These are phyloP conservation scores for Xylaria longipes DNA, from an alignment of 495 filamentous ascomycete genomes.

Conservation along the genomic window DNA sequence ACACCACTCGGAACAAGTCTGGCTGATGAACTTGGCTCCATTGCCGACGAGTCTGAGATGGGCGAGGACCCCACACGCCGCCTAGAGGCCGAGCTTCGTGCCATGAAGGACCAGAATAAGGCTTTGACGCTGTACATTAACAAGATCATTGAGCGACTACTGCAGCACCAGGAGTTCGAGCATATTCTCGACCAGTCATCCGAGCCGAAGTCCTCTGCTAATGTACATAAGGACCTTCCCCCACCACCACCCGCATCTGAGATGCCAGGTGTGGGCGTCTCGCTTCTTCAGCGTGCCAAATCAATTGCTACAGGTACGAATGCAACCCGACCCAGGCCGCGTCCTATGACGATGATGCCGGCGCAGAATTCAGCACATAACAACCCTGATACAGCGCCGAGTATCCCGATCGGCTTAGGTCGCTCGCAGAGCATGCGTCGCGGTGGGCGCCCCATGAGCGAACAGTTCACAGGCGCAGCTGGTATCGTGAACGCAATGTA, in stretches of 20 bases:
- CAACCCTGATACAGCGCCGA: constrained; percentile 82
- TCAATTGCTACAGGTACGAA: constrained; percentile 63
- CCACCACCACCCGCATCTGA: constrained; percentile 78
- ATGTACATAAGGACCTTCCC: constrained; percentile 84
- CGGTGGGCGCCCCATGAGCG: constrained; percentile 68
- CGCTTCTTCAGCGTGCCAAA: constrained; percentile 80
- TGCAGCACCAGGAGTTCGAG: constrained; percentile 94
- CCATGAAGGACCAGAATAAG: constrained; percentile 93
- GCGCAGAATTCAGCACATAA: constrained; percentile 52
- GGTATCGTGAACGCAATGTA: constrained; percentile 86
- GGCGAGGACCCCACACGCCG: constrained; percentile 66
- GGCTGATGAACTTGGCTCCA: constrained; percentile 82
- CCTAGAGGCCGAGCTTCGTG: constrained; percentile 77
- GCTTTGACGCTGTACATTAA: constrained; percentile 96
- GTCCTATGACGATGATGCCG: constrained; percentile 69
- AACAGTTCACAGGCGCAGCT: constrained; percentile 71
- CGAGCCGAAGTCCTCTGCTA: constrained; percentile 58
- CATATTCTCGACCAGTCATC: constrained; percentile 81
- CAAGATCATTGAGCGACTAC: constrained; percentile 92
- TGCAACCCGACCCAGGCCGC: constrained; percentile 50
- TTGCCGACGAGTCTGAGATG: constrained; percentile 55
- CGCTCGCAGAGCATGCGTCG: constrained; percentile 67
- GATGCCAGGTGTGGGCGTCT: constrained; percentile 56
- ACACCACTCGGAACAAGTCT: constrained; percentile 66
- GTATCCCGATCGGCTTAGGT: constrained; percentile 71